Conservation (phyloP, 371 early-diverging fungal genomes). For the Syncephalastrum contaminatum region DNA sequence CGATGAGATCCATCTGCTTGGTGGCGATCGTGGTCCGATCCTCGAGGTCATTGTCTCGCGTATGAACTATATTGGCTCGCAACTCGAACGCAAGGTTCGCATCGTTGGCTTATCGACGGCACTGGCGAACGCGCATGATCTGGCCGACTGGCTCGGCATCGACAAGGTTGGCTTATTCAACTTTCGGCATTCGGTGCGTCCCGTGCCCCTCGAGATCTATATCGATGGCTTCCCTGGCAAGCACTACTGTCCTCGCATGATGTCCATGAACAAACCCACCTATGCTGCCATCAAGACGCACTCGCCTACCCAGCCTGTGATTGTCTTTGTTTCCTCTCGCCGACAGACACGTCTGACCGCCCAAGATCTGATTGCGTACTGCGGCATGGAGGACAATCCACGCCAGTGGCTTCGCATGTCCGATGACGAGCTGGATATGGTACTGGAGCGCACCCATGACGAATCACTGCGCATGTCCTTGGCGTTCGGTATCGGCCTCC, state of each 20-base stretch:
- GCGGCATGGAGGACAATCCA: slow-evolving; percentile 91
- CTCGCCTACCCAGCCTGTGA: slow-evolving; percentile 88
- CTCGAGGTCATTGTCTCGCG: slow-evolving; percentile 98
- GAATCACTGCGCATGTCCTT: slow-evolving; percentile 75
- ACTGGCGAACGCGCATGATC: slow-evolving; percentile 95
- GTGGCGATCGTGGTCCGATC: slow-evolving; percentile 96
- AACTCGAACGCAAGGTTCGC: slow-evolving; percentile 72
- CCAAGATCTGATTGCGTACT: slow-evolving; percentile 89
- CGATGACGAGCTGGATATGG: slow-evolving; percentile 76
- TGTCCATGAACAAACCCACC: slow-evolving; percentile 96
- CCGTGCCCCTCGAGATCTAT: slow-evolving; percentile 93
- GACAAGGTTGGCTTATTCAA: slow-evolving; percentile 85
- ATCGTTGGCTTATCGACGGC: slow-evolving; percentile 98
- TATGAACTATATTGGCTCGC: slow-evolving; percentile 90
- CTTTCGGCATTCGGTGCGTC: slow-evolving; percentile 93
- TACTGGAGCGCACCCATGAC: slow-evolving; percentile 73
- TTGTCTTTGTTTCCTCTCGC: slow-evolving; percentile 97
- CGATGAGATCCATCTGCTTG: slow-evolving; percentile 99
- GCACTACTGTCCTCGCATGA: slow-evolving; percentile 96
- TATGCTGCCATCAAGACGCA: slow-evolving; percentile 92
- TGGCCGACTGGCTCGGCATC: slow-evolving; percentile 97
- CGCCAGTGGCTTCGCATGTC: slow-evolving; percentile 86
- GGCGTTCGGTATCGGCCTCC: slow-evolving; percentile 96
- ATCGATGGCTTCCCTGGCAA: slow-evolving; percentile 96
- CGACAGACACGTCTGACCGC: slow-evolving; percentile 94